Evolutionary conservation across 352 stramenopile species (phyloP).

Genomic region (Phytopythium kandeliae): DNA sequence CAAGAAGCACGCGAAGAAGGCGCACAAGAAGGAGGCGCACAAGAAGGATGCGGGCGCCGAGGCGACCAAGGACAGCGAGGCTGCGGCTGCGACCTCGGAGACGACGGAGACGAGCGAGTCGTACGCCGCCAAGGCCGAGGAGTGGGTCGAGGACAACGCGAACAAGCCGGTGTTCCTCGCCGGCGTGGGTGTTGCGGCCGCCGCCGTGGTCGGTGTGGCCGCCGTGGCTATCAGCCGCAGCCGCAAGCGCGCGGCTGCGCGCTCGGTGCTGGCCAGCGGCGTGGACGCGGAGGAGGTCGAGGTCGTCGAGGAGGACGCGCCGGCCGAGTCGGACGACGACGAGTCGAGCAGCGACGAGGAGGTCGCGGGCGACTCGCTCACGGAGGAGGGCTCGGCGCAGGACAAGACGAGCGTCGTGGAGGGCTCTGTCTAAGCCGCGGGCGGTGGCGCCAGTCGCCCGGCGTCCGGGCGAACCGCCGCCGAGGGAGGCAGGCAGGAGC

Average conservation of each 20-base stretch:
- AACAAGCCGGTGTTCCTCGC: slow-evolving; percentile 31
- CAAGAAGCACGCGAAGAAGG: background rate
- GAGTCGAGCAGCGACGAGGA: slow-evolving; percentile 37
- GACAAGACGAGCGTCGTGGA: slow-evolving; percentile 48
- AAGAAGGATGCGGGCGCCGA: slow-evolving; percentile 15
- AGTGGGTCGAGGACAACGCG: slow-evolving; percentile 34
- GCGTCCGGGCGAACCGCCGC: too few species aligned
- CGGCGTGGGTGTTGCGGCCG: slow-evolving; percentile 35
- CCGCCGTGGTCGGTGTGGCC: slow-evolving; percentile 35
- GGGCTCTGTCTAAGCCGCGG: slow-evolving; percentile 44
- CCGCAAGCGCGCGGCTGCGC: slow-evolving; percentile 35
- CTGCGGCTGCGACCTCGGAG: background rate
- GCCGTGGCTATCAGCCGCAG: slow-evolving; percentile 38
- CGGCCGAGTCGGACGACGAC: slow-evolving; percentile 35
- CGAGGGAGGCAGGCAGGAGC: background rate
- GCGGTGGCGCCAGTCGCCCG: background rate
- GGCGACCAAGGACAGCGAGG: slow-evolving; percentile 8
- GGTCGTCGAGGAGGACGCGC: slow-evolving; percentile 26
- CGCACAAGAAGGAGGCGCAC: background rate
- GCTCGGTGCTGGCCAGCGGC: slow-evolving; percentile 34
- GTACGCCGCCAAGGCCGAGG: slow-evolving; percentile 28
- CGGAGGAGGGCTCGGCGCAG: slow-evolving; percentile 19
- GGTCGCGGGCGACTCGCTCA: slow-evolving; percentile 20
- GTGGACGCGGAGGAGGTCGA: slow-evolving; percentile 25
- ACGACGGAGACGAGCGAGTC: slow-evolving; percentile 22